phyloP scores from a whole-genome alignment of 23 red algal genomes.

The Gracilaria caudata region DNA sequence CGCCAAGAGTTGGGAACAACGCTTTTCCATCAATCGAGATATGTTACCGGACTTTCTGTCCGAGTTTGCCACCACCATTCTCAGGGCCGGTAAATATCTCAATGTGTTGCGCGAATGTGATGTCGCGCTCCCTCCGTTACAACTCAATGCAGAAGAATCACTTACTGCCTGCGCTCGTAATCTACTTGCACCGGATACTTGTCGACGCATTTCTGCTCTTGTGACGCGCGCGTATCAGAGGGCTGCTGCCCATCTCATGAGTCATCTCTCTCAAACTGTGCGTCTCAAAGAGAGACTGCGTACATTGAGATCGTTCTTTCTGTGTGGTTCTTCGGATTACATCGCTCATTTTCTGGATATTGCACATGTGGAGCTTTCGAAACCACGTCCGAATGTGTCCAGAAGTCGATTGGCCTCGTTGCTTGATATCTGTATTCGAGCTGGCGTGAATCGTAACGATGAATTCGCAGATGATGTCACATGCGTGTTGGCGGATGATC shows the following conservation, averaged over 20 bases:
- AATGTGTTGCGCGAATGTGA: conserved; percentile 68
- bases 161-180: background rate
- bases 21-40: conserved; percentile 59
- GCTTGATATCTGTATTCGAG: conserved; percentile 60
- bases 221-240: conserved; percentile 14
- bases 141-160: background rate
- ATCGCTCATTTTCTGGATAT: conserved; percentile 70
- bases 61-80: conserved; percentile 37
- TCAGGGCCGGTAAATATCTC: conserved; percentile 81
- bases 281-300: conserved; percentile 44
- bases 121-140: background rate
- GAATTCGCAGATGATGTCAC: conserved; percentile 23
- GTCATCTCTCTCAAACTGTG: conserved; percentile 33
- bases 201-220: conserved; percentile 7
- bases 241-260: conserved; percentile 47
- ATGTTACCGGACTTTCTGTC: conserved; percentile 72
- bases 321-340: conserved; percentile 63
- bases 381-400: conserved; percentile 37
- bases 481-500: conserved; percentile 30
- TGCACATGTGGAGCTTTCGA: conserved; percentile 54
- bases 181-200: conserved; percentile 34
- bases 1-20: conserved; percentile 55
- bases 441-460: conserved; percentile 16
- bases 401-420: conserved; percentile 58
- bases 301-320: conserved; percentile 51